A percentile compares a stretch with the other conserved stretches of the same genome.
phyloP scores from a whole-genome alignment of 2,329 filamentous ascomycete species.

The Botrytis medusae region DNA sequence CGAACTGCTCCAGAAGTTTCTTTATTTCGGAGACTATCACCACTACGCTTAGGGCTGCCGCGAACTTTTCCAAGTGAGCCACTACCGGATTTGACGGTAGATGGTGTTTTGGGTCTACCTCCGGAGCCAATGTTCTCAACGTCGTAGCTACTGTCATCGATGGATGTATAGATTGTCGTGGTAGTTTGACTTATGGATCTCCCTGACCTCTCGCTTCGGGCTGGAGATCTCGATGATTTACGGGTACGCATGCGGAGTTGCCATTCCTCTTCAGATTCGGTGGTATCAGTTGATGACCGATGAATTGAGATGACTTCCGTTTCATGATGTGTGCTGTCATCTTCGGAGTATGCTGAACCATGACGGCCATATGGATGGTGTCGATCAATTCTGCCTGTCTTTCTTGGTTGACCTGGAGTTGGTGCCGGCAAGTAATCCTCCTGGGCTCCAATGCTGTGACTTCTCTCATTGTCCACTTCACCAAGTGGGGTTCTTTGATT shows the following conservation, averaged over 20 bases:
- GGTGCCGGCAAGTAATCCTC: conserved; percentile 93
- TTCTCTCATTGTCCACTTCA: conserved; percentile 79
- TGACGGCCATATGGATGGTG: conserved; percentile 71
- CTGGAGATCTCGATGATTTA: conserved; percentile 64
- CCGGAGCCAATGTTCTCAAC: conserved; percentile 65
- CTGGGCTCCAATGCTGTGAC: conserved; percentile 64
- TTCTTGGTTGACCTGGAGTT: conserved; percentile 92
- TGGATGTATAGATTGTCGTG: conserved; percentile 63
- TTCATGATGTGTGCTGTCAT: conserved; percentile 53
- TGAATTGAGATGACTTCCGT: conserved; percentile 62
- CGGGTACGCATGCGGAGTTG: conserved; percentile 72
- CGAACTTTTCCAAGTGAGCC: conserved; percentile 61
- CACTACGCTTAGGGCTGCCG: conserved; percentile 55
- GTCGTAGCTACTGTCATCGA: conserved; percentile 68
- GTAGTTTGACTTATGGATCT: conserved; percentile 75
- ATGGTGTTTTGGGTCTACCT: conserved; percentile 53
- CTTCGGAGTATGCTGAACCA: conserved; percentile 48
- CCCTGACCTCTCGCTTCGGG: conserved; percentile 51
- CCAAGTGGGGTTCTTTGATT: conserved; percentile 81
- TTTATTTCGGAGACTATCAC: conserved; percentile 51
- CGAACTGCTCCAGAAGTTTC: conserved; percentile 54
- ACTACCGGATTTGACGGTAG: conserved; percentile 51
- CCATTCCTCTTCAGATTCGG: conserved; percentile 70
- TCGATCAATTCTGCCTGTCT: conserved; percentile 73
- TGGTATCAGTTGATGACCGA: conserved; percentile 64